Percentiles rank a stretch among this genome's conserved stretches.
Conservation (phyloP, 768 basidiomycete genomes). For the Trametes cingulata region DNA sequence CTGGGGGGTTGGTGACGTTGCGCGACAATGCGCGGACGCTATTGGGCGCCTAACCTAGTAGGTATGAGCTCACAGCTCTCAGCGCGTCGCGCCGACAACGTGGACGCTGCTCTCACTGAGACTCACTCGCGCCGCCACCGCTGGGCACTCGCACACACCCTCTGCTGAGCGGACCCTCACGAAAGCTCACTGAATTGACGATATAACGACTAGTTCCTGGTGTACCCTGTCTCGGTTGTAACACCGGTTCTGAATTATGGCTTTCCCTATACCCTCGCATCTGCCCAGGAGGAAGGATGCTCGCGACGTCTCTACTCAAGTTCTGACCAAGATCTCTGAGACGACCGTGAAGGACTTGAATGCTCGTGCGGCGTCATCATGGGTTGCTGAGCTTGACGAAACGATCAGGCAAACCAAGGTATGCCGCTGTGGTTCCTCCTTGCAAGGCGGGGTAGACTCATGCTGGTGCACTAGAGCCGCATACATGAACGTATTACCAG, state of each 20-base stretch:
- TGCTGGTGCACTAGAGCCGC: slow-evolving; percentile 45
- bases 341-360: slow-evolving; percentile 58
- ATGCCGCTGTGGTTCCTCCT: slow-evolving; percentile 11
- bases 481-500: slow-evolving; percentile 74
- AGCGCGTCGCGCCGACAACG: slow-evolving; percentile 6
- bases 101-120: background rate
- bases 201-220: no score
- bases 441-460: slow-evolving; percentile 5
- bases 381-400: slow-evolving; percentile 72
- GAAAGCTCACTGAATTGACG: background rate
- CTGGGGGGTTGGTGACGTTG: no score
- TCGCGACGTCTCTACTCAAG: slow-evolving; percentile 68
- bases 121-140: background rate
- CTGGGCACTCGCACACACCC: background rate
- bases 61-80: slow-evolving; percentile 6
- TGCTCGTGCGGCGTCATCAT: slow-evolving; percentile 61
- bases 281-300: slow-evolving; percentile 62
- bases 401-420: slow-evolving; percentile 76
- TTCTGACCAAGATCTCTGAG: slow-evolving; percentile 70
- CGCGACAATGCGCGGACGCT: no score
- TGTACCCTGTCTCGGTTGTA: background rate
- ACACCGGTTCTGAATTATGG: slow-evolving; percentile 46
- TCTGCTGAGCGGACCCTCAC: no score
- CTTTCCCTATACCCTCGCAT: slow-evolving; percentile 72
- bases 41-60: no score